Conservation (phyloP, 192 early-diverging fungal genomes). For the Backusella morwellensis region DNA sequence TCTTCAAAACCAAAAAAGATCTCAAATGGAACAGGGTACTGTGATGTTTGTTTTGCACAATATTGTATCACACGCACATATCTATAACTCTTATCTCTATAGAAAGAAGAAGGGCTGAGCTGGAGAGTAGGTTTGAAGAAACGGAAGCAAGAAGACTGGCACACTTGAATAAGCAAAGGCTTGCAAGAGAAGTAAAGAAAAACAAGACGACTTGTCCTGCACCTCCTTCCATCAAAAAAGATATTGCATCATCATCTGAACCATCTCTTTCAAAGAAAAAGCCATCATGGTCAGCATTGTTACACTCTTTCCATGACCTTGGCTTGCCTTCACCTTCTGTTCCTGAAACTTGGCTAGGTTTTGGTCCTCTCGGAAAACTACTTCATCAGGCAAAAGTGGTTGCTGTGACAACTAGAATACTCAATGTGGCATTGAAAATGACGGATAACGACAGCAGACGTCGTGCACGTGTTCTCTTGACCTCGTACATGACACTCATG, state of each 20-base stretch:
- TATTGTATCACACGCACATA: not conserved
- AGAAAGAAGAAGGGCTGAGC: slow-evolving; percentile 10
- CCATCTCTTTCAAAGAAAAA: not conserved
- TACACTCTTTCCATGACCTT: slow-evolving; percentile 11
- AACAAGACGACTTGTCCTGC: not conserved
- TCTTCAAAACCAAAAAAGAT: slow-evolving; percentile 3
- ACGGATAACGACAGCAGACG: slow-evolving; percentile 44
- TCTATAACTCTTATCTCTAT: not conserved
- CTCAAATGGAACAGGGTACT: slow-evolving; percentile 17
- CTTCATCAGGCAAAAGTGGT: slow-evolving; percentile 35
- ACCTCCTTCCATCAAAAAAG: not conserved
- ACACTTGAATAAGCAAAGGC: slow-evolving; percentile 4
- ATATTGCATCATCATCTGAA: slow-evolving; percentile 6
- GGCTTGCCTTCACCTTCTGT: slow-evolving; percentile 4
- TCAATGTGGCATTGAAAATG: slow-evolving; percentile 32
- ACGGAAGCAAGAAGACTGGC: slow-evolving; percentile 7
- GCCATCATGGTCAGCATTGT: not conserved
- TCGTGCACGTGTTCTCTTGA: slow-evolving; percentile 63
- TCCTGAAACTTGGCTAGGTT: slow-evolving; percentile 19
- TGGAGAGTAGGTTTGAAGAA: slow-evolving; percentile 10
- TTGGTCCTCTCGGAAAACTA: slow-evolving; percentile 30
- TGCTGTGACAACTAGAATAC: slow-evolving; percentile 37
- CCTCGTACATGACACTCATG: slow-evolving; percentile 68
- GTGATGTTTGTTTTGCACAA: not conserved
- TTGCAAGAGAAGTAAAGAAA: not conserved